Conservation (phyloP, 1,139 yeast genomes). For the Protomyces pachydermus region DNA sequence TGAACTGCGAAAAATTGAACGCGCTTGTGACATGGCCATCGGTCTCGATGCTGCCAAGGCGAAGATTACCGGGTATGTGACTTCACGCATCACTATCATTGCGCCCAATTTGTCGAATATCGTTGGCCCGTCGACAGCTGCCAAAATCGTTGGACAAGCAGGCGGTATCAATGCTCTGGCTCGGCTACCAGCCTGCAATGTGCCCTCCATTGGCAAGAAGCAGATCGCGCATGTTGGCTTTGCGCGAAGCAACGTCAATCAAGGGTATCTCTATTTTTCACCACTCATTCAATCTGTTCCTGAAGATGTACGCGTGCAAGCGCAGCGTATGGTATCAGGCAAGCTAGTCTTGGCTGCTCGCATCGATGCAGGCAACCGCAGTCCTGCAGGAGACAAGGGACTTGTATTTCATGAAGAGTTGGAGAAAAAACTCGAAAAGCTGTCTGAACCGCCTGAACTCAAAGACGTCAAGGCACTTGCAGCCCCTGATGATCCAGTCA, state of each 20-base stretch:
- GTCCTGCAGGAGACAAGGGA: conserved; percentile 56
- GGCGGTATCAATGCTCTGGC: conserved; percentile 72
- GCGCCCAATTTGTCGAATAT: conserved; percentile 80
- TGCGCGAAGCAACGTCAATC: conserved; percentile 50
- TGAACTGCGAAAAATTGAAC: conserved; percentile 44
- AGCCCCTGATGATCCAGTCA: conserved; percentile 68
- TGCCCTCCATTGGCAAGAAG: conserved; percentile 71
- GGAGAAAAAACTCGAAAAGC: conserved; percentile 58
- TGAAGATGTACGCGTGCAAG: conserved; percentile 58
- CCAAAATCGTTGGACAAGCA: conserved; percentile 63
- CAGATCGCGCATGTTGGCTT: conserved; percentile 48
- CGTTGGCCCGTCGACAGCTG: conserved; percentile 67
- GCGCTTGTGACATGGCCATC: conserved; percentile 50
- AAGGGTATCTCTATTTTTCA: conserved; percentile 51
- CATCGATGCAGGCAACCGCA: conserved; percentile 53
- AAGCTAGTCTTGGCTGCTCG: conserved; percentile 80
- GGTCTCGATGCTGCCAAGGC: conserved; percentile 47
- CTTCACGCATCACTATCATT: conserved; percentile 51
- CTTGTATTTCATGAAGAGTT: conserved; percentile 56
- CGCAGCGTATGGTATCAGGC: conserved; percentile 72
- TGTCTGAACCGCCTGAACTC: conserved; percentile 72
- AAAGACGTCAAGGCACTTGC: conserved; percentile 72
- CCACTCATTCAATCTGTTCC: conserved; percentile 46
- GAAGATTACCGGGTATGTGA: conserved; percentile 52
- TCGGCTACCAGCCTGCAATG: conserved; percentile 72